A percentile compares a stretch with the other conserved stretches of the same genome.
These are phyloP conservation scores for Raphanus sativus DNA, from an alignment of 345 rosid species.

Conservation along the genomic window DNA sequence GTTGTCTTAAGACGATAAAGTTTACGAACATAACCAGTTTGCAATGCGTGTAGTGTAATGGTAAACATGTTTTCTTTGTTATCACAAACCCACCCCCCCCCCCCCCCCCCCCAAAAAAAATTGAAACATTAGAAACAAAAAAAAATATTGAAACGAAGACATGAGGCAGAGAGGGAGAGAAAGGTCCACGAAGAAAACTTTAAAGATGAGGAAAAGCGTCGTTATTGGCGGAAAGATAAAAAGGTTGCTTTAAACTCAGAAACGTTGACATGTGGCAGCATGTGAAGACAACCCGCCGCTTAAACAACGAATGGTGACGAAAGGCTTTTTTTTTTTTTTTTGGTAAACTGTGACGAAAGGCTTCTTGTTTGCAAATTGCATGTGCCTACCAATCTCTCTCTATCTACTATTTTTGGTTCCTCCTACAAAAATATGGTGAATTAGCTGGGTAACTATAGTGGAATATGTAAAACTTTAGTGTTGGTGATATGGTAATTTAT, in stretches of 20 bases:
- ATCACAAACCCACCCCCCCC: neutral
- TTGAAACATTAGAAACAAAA: neutral
- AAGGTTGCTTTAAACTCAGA: conserved; percentile 31
- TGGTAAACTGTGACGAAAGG: conserved; percentile 24
- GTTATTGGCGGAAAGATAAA: conserved; percentile 28
- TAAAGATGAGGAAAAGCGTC: conserved; percentile 5
- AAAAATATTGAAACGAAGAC: neutral
- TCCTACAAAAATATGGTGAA: neutral
- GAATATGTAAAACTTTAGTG: neutral
- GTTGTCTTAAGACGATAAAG: neutral
- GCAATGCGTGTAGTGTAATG: neutral
- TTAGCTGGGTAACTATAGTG: neutral
- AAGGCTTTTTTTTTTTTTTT: neutral
- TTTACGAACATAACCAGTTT: neutral
- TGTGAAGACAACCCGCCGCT: conserved; percentile 41
- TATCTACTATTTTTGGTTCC: neutral
- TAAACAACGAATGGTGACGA: conserved; percentile 38
- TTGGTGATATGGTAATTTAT: neutral
- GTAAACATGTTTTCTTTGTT: neutral
- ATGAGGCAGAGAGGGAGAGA: neutral
- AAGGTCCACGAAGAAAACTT: neutral
- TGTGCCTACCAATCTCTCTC: conserved; percentile 29
- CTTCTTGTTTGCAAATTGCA: conserved; percentile 23
- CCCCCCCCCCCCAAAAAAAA: neutral
- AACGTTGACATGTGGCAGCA: conserved; percentile 17